Conservation (phyloP, 2,329 filamentous ascomycete genomes). For the Aphanocladium album region DNA sequence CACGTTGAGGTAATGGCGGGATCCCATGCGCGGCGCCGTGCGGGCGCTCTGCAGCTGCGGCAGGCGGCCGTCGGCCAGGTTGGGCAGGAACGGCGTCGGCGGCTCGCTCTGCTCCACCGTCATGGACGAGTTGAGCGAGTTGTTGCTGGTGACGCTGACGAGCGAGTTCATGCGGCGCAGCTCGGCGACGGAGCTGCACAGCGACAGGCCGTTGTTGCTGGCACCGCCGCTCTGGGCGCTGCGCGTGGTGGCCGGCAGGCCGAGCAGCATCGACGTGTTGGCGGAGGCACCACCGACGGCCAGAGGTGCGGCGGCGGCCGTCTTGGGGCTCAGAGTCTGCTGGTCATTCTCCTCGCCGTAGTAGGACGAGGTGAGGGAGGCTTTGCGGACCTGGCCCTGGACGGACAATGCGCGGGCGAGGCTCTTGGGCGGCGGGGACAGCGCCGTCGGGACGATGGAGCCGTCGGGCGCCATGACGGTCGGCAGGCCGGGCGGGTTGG, state of each 20-base stretch:
- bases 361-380: constrained; percentile 20
- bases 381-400: constrained; percentile 6
- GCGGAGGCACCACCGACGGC: too few species aligned
- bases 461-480: constrained; percentile 24
- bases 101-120: constrained; percentile 21
- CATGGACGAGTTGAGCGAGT: constrained; percentile 30
- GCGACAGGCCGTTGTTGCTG: constrained; percentile 17
- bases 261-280: background rate
- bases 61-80: constrained; percentile 34
- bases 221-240: background rate
- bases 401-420: constrained; percentile 5
- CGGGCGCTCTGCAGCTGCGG: constrained; percentile 27
- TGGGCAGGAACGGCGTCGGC: constrained; percentile 31
- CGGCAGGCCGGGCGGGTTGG: constrained; percentile 22
- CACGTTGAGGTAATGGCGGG: constrained; percentile 43
- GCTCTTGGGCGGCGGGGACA: constrained; percentile 23
- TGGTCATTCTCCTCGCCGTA: constrained; percentile 15
- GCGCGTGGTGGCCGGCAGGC: background rate
- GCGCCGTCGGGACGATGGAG: constrained; percentile 22
- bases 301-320: constrained; percentile 8
- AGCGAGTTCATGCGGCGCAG: constrained; percentile 55
- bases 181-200: constrained; percentile 44
- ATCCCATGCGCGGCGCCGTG: constrained; percentile 31
- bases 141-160: constrained; percentile 40
- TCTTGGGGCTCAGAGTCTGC: background rate